Base-by-base conservation (phyloP, 106 monocot genomes). In the Dioscorea zingiberensis region DNA sequence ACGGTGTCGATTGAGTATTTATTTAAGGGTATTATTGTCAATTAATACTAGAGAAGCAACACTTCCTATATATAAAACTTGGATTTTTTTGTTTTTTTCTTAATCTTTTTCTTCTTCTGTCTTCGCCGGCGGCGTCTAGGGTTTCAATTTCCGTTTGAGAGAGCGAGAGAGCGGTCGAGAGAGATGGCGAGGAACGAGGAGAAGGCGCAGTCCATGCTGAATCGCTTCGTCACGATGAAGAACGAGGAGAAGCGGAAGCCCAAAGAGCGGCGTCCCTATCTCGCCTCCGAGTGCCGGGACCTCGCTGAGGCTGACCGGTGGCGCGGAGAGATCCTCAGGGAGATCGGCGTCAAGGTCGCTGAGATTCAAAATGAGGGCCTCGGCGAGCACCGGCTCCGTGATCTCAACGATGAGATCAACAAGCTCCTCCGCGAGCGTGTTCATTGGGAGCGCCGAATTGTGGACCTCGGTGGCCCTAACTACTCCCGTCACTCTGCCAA, bases 201-300 rank as follows among this genome's bases (percentile, higher is more conserved):
- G 88, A 97, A 97, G 61, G 95, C 95, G 26, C 95, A 97, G 71
- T 97, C 95, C 47, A 97, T 97, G 95, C 88, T 97, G 47, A 97
- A 97, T 71, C 82, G 95, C 55, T 97, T 88, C 81, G 78, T 97
- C 47, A 68, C 91, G 62, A 97, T 97, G 95, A 97, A 97, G 76
- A 74, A 81, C 47, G 95, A 97, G 85, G 95, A 97, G 85, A 97
- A 88, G 79, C 77, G 78, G 74, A 97, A 86, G 77, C 95, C 95
- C 45, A 85, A 74, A 74, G 91, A 91, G 73, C 95, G 95, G 58
- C 95, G 95, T 19, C 95, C 95, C 11, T 97, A 82, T 79, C 91
- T 97, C 60, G 89, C 89, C 27, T 88, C 95, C 17, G 95, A 97
- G 83, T 97, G 95, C 80, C 85, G 95, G 21, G 95, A 97, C 78